phyloP scores from a whole-genome alignment of 2,329 filamentous ascomycete species.

The Colletotrichum sp. region DNA sequence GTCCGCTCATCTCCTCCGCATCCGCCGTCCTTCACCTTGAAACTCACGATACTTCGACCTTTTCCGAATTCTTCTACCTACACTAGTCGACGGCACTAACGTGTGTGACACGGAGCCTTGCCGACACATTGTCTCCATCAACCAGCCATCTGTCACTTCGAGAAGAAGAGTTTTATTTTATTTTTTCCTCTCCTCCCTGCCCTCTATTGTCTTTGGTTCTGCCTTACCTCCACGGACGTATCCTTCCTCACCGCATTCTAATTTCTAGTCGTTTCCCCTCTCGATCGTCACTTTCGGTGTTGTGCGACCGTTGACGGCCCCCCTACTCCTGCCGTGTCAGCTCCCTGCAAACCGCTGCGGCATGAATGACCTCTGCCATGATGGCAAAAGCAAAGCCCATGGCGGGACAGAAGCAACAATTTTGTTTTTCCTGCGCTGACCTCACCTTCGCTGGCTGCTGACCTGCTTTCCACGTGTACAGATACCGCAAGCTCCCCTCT shows the following conservation, averaged over 20 bases:
- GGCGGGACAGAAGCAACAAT: not conserved
- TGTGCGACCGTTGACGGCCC: not conserved
- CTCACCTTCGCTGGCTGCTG: not conserved
- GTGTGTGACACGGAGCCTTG: slow-evolving; percentile 1
- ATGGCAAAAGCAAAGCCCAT: not conserved
- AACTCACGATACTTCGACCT: not conserved
- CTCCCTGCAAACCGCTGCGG: not conserved
- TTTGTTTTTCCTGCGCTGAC: not conserved
- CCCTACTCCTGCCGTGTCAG: not conserved
- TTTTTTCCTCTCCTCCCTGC: not conserved
- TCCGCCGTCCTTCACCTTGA: not conserved
- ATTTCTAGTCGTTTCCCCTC: not conserved
- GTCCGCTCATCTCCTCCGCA: not conserved
- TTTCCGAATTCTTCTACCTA: not conserved
- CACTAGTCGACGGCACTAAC: not conserved
- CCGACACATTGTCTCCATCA: not conserved
- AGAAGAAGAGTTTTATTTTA: not conserved
- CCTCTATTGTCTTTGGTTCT: not conserved
- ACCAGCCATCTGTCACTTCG: not conserved
- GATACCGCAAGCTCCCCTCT: not conserved
- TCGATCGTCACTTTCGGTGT: not conserved
- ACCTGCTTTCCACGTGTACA: slow-evolving; percentile 8
- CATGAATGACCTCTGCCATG: not conserved
- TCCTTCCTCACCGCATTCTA: not conserved
- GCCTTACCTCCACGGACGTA: not conserved